phyloP scores from a whole-genome alignment of 768 basidiomycete species.

The Cantharellus anzutake region DNA sequence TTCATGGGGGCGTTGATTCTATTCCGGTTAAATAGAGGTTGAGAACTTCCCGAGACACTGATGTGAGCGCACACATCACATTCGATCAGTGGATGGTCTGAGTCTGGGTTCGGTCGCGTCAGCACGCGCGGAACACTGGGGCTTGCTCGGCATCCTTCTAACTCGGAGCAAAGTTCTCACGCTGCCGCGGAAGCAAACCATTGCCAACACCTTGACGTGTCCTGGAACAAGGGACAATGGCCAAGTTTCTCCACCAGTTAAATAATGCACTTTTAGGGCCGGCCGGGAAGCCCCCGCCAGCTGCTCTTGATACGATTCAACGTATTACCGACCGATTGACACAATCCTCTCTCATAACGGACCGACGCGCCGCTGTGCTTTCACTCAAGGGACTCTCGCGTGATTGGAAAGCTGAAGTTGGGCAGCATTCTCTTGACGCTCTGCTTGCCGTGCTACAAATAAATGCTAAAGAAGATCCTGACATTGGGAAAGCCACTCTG shows the following conservation, averaged over 20 bases:
- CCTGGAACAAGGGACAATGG: too few species aligned
- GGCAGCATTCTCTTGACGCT: slow-evolving; percentile 52
- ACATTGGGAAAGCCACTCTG: slow-evolving; percentile 80
- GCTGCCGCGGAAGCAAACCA: too few species aligned
- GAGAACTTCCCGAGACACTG: too few species aligned
- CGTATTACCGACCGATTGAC: slow-evolving; percentile 79
- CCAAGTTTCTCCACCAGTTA: neutral
- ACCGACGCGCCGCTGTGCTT: slow-evolving; percentile 83
- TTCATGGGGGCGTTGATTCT: too few species aligned
- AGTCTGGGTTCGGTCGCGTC: too few species aligned
- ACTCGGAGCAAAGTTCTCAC: too few species aligned
- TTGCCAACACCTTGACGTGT: too few species aligned
- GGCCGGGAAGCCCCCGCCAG: slow-evolving; percentile 60
- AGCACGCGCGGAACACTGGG: too few species aligned
- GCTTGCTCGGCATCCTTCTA: too few species aligned
- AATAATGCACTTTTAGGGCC: slow-evolving; percentile 53
- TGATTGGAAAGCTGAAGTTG: slow-evolving; percentile 83
- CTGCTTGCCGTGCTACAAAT: slow-evolving; percentile 67
- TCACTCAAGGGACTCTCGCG: slow-evolving; percentile 82
- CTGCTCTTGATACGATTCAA: slow-evolving; percentile 61
- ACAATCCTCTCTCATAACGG: slow-evolving; percentile 75
- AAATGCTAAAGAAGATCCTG: slow-evolving; percentile 79
- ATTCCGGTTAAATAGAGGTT: too few species aligned
- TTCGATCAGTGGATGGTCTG: too few species aligned
- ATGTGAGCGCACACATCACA: too few species aligned